phyloP scores from a whole-genome alignment of 2,329 filamentous ascomycete genomes.

The Aureobasidium sp. region DNA sequence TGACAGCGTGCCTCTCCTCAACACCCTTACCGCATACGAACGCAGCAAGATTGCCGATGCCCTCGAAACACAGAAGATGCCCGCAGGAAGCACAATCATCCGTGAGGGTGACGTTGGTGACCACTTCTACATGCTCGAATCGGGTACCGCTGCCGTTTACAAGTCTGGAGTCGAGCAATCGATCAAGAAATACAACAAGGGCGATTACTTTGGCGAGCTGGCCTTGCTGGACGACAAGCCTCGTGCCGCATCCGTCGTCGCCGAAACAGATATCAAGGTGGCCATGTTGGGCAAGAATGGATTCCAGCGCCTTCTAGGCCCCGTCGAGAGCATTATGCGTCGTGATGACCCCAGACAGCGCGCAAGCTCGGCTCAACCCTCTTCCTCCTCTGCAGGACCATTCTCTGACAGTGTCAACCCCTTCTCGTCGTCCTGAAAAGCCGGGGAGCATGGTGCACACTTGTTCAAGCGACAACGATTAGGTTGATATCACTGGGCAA shows the following conservation, averaged over 20 bases:
- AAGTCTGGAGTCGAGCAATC: conserved; percentile 61
- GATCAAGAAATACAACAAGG: conserved; percentile 77
- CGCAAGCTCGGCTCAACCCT: background rate
- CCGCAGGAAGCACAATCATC: conserved; percentile 74
- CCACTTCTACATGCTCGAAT: conserved; percentile 84
- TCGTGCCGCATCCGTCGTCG: conserved; percentile 79
- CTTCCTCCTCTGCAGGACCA: background rate
- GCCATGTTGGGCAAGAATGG: conserved; percentile 87
- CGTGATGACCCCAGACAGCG: conserved; percentile 52
- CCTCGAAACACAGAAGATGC: conserved; percentile 80
- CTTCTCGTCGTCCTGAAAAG: conserved; percentile 5
- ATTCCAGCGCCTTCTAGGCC: conserved; percentile 86
- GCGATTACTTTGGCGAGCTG: conserved; percentile 95
- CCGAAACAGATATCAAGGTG: conserved; percentile 81
- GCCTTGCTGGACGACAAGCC: conserved; percentile 90
- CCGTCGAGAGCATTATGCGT: conserved; percentile 90
- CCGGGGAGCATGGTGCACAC: background rate
- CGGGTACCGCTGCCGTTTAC: conserved; percentile 76
- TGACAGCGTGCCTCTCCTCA: conserved; percentile 81
- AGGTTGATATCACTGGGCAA: background rate
- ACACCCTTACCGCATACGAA: conserved; percentile 80
- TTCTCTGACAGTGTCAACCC: conserved; percentile 3
- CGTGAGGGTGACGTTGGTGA: conserved; percentile 83
- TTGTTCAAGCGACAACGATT: conserved; percentile 3
- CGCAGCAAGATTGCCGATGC: conserved; percentile 96